Evolutionary conservation across 331 rosid genomes (phyloP).

Genomic region (Dryas integrifolia): DNA sequence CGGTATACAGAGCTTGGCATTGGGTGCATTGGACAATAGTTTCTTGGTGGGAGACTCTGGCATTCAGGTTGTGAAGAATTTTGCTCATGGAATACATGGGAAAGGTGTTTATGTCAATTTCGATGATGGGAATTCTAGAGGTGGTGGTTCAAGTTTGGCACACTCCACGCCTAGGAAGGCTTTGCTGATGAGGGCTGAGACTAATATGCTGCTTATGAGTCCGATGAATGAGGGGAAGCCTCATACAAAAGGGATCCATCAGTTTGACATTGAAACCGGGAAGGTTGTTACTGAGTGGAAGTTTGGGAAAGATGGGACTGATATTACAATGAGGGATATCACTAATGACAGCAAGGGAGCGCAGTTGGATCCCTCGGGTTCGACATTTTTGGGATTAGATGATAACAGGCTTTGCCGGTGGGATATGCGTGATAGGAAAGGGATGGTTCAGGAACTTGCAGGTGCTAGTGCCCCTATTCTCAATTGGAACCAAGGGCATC

Average conservation of each 20-base stretch:
- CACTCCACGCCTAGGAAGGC: slow-evolving; percentile 77
- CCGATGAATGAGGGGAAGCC: slow-evolving; percentile 68
- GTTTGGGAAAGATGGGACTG: slow-evolving; percentile 91
- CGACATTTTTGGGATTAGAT: slow-evolving; percentile 90
- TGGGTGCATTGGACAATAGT: slow-evolving; percentile 96
- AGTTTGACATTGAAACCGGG: slow-evolving; percentile 90
- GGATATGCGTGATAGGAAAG: slow-evolving; percentile 97
- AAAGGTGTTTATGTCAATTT: slow-evolving; percentile 85
- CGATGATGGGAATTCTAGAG: slow-evolving; percentile 40
- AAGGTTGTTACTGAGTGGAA: slow-evolving; percentile 88
- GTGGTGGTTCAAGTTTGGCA: slow-evolving; percentile 29
- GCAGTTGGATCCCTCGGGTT: slow-evolving; percentile 91
- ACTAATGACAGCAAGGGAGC: slow-evolving; percentile 86
- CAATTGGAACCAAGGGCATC: slow-evolving; percentile 96
- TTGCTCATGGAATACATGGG: slow-evolving; percentile 80
- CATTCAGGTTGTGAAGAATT: slow-evolving; percentile 88
- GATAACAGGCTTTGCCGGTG: slow-evolving; percentile 96
- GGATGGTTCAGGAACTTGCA: slow-evolving; percentile 86
- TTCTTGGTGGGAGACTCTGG: slow-evolving; percentile 84
- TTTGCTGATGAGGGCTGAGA: slow-evolving; percentile 88
- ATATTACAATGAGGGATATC: slow-evolving; percentile 90
- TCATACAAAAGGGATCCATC: slow-evolving; percentile 79
- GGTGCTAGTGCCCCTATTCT: slow-evolving; percentile 58
- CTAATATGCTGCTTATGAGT: slow-evolving; percentile 97
- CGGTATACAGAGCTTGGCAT: slow-evolving; percentile 85